Evolutionary conservation across 495 filamentous ascomycete species (phyloP).

Genomic region (Opeltia flavorubescens): DNA sequence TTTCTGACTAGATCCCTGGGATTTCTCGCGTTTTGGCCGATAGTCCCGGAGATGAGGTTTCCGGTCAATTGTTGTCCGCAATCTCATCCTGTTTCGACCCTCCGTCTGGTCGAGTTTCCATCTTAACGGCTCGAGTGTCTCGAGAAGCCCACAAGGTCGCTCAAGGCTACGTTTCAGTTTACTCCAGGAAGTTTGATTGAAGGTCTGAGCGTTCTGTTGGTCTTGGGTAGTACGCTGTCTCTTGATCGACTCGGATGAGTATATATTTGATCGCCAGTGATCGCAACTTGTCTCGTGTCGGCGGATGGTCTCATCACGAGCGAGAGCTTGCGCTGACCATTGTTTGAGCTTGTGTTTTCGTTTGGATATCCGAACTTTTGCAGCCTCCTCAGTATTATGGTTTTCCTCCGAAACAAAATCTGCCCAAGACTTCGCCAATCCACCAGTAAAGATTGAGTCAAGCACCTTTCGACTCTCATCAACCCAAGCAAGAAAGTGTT

Average conservation of each 20-base stretch:
- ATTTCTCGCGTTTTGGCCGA: conserved; percentile 67
- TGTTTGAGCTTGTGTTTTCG: conserved; percentile 68
- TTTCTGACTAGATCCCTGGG: conserved; percentile 25
- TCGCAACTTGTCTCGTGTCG: conserved; percentile 72
- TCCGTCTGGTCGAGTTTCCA: conserved; percentile 94
- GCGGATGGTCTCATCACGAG: conserved; percentile 53
- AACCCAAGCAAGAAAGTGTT: conserved; percentile 74
- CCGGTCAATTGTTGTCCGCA: conserved; percentile 67
- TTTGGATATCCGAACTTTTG: conserved; percentile 49
- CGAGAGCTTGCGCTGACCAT: conserved; percentile 55
- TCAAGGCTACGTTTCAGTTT: conserved; percentile 60
- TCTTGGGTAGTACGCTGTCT: conserved; percentile 80
- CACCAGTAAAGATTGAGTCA: conserved; percentile 63
- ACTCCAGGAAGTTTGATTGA: conserved; percentile 55
- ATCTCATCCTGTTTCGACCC: conserved; percentile 86
- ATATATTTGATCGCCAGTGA: conserved; percentile 90
- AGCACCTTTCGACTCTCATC: conserved; percentile 72
- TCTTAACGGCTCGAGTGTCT: conserved; percentile 44
- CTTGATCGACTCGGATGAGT: conserved; percentile 79
- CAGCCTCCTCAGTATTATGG: conserved; percentile 54
- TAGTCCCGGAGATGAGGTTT: conserved; percentile 56
- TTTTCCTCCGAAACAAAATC: conserved; percentile 73
- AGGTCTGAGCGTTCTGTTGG: conserved; percentile 71
- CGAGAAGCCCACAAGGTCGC: conserved; percentile 66
- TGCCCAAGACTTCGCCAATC: conserved; percentile 70